Percentiles rank a stretch among this genome's conserved stretches.
These are phyloP conservation scores for Geosmithia morbida DNA, from an alignment of 2,329 filamentous ascomycete species.

Conservation along the genomic window DNA sequence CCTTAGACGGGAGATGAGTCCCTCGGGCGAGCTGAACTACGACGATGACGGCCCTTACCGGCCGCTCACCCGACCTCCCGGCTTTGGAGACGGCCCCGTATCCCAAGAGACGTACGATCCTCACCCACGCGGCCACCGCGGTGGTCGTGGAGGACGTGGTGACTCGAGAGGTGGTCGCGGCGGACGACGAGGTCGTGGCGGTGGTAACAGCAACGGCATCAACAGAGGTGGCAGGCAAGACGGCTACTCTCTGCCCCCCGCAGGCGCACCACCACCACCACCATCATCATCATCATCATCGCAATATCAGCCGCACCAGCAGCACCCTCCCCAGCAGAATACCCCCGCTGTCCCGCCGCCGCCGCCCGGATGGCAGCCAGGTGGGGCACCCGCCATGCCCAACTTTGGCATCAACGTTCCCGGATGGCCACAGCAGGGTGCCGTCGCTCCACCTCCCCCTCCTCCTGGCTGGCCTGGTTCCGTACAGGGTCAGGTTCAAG, in stretches of 20 bases:
- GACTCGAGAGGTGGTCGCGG: conserved; percentile 14
- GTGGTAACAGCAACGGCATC: conserved; percentile 23
- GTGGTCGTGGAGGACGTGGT: conserved; percentile 20
- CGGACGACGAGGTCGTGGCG: conserved; percentile 17
- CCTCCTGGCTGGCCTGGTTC: conserved; percentile 20
- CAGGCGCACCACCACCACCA: conserved; percentile 5
- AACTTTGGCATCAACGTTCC: conserved; percentile 29
- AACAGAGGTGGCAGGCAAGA: conserved; percentile 19
- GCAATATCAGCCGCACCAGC: conserved; percentile 18
- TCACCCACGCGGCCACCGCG: conserved; percentile 22
- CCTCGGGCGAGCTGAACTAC: conserved; percentile 35
- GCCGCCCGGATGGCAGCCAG: conserved; percentile 5
- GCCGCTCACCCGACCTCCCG: conserved; percentile 52
- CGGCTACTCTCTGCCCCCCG: conserved; percentile 26
- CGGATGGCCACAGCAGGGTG: conserved; percentile 22
- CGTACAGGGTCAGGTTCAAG: conserved; percentile 16
- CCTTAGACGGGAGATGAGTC: conserved; percentile 21
- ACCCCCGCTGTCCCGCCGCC: neutral
- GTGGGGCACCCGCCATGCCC: conserved; percentile 6
- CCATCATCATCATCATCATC: conserved; percentile 4
- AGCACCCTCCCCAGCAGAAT: conserved; percentile 3
- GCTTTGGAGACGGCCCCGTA: conserved; percentile 37
- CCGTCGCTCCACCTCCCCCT: conserved; percentile 21
- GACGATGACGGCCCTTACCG: conserved; percentile 60
- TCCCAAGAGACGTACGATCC: conserved; percentile 22